Evolutionary conservation across 768 basidiomycete species (phyloP).

Genomic region (Lactarius akahatsu): DNA sequence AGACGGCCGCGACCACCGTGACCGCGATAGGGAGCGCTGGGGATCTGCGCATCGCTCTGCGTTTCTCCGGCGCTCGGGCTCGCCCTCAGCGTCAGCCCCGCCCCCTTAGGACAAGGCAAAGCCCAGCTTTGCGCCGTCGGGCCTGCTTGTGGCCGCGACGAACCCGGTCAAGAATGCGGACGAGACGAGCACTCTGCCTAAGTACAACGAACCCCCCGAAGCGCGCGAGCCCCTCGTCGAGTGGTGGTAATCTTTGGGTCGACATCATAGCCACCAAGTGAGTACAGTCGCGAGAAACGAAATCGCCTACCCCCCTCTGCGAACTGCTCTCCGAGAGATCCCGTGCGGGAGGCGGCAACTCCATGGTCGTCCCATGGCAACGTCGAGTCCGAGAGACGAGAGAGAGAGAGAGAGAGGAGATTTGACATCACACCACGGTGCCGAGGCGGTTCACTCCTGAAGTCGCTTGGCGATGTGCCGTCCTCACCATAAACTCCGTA

Average conservation of each 20-base stretch:
- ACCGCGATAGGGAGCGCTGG: slow-evolving; percentile 36
- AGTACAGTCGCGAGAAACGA: slow-evolving; percentile 10
- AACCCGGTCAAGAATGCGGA: slow-evolving; percentile 79
- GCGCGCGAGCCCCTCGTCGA: slow-evolving; percentile 85
- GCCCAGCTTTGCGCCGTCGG: slow-evolving; percentile 90
- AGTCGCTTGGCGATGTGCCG: not conserved
- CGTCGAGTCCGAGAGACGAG: slow-evolving; percentile 1
- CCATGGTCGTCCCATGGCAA: slow-evolving; percentile 1
- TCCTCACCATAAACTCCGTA: not conserved
- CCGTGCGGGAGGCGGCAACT: not conserved
- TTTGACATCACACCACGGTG: slow-evolving; percentile 21
- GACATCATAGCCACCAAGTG: slow-evolving; percentile 42
- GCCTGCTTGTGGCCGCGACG: slow-evolving; percentile 92
- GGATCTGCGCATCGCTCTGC: slow-evolving; percentile 53
- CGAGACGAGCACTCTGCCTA: slow-evolving; percentile 78
- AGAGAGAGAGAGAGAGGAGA: slow-evolving; percentile 18
- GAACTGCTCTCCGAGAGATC: slow-evolving; percentile 5
- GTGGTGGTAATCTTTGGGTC: slow-evolving; percentile 76
- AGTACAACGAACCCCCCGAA: slow-evolving; percentile 99
- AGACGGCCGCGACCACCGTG: slow-evolving; percentile 43
- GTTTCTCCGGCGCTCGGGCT: slow-evolving; percentile 47
- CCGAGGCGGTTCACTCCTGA: not conserved
- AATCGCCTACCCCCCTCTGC: slow-evolving; percentile 5
- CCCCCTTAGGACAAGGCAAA: slow-evolving; percentile 64
- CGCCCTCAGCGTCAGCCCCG: slow-evolving; percentile 45